phyloP scores from a whole-genome alignment of 805 yeast species.

The Saccharomycopsis fodiens region DNA sequence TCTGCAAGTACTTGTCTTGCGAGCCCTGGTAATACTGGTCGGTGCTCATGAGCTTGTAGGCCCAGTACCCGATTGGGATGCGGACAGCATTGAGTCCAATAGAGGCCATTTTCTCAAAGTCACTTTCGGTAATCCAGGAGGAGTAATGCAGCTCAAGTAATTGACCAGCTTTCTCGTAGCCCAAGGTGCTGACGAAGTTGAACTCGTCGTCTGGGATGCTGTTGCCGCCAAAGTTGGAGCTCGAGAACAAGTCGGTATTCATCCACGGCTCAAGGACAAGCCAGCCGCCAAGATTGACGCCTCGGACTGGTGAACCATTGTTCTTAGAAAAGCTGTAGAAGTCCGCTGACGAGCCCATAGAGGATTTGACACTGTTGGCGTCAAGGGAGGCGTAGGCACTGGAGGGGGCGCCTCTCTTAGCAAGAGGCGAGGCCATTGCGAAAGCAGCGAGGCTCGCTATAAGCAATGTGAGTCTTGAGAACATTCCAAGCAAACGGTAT shows the following conservation, averaged over 20 bases:
- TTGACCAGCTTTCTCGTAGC: conserved; percentile 35
- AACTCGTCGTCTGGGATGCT: conserved; percentile 55
- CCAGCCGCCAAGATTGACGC: conserved; percentile 68
- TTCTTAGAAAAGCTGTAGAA: conserved; percentile 9
- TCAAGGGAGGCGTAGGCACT: conserved; percentile 4
- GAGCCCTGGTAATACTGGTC: conserved; percentile 59
- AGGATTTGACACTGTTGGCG: background rate
- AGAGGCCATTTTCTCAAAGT: conserved; percentile 41
- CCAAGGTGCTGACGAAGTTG: conserved; percentile 41
- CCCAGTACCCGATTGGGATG: conserved; percentile 80
- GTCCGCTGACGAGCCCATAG: conserved; percentile 9
- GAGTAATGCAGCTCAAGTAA: conserved; percentile 48
- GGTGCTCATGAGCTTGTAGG: conserved; percentile 30
- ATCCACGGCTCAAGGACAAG: conserved; percentile 63
- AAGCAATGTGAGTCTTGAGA: background rate
- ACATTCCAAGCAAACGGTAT: background rate
- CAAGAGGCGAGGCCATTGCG: background rate
- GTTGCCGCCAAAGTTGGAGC: conserved; percentile 29
- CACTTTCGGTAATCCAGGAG: conserved; percentile 50
- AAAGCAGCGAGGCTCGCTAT: background rate
- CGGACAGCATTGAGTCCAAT: conserved; percentile 63
- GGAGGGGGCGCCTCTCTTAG: conserved; percentile 6
- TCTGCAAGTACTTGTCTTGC: conserved; percentile 54
- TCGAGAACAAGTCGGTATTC: conserved; percentile 52
- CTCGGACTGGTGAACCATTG: conserved; percentile 24